Base-by-base conservation (phyloP, 352 stramenopile species). In the Pythium sp. region DNA sequence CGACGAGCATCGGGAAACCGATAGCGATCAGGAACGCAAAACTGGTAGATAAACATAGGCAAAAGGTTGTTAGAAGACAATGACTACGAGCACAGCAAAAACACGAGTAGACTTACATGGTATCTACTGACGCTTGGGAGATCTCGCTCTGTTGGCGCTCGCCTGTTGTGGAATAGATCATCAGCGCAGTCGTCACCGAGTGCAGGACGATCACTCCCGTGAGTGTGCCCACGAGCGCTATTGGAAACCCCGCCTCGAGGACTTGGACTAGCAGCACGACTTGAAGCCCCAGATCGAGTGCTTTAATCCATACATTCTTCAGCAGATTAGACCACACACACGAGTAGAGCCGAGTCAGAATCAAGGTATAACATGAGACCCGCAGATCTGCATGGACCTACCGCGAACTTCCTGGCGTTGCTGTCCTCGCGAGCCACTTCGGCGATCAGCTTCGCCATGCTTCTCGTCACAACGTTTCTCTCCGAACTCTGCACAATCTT, bases 301-400 rank as follows among this genome's bases (percentile, higher is more conserved):
- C 22, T 26, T 73, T 70, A 20, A 70, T 6, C 7, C 26, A 4
- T 30, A 58, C 8, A 28, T 69, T 63, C 54, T 64, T 20, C 14
- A 41, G 11, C 9, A 47, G 3, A n/a, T 47, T n/a, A 14, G 18
- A 43, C 18, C 15, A n/a, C 3, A 47, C 41, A 47, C 7, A 9
- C 41, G 15, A 47, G 41, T n/a, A 20, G 0, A n/a, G 41, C 18
- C 41, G 5, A n/a, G 41, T n/a, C 41, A 47, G 41, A n/a, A 15
- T 15, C 9, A 15, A 43, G 36, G 36, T 15, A 43, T 11, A 43
- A 2, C 9, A 2, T 18, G 36, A 9, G 9, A 5, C 18, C 2
- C 12, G 12, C 9, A 43, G 9, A 14, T 4, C 9, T 51, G 0
- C 5, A 24, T 51, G 43, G 15, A 51, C 30, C 5, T 61, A 47